Percentiles rank a stretch among this genome's conserved stretches.
These are phyloP conservation scores for Tranzscheliella williamsii DNA, from an alignment of 1,284 basidiomycete genomes.

Conservation along the genomic window DNA sequence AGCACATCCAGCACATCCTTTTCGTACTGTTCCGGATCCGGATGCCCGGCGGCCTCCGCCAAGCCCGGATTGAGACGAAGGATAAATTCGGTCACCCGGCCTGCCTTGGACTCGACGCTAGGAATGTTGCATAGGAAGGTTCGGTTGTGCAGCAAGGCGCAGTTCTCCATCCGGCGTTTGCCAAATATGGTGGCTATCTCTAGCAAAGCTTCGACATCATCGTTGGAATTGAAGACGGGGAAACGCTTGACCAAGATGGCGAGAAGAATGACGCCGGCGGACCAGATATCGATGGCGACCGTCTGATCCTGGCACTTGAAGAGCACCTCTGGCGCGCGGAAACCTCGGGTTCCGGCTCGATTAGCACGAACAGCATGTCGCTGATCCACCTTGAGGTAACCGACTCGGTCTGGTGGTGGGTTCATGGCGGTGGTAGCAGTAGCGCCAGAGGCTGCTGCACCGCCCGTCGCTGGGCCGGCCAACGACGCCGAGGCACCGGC, in stretches of 20 bases:
- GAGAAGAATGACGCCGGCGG: slow-evolving; percentile 86
- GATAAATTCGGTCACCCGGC: slow-evolving; percentile 50
- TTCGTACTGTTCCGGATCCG: slow-evolving; percentile 44
- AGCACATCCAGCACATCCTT: slow-evolving; percentile 49
- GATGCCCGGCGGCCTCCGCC: slow-evolving; percentile 34
- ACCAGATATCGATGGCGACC: slow-evolving; percentile 93
- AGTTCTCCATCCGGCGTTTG: slow-evolving; percentile 77
- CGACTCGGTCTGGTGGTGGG: slow-evolving; percentile 52
- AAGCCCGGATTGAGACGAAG: slow-evolving; percentile 49
- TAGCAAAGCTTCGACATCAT: slow-evolving; percentile 92
- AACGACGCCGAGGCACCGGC: slow-evolving; percentile 20
- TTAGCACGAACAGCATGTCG: slow-evolving; percentile 86
- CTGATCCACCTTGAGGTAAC: slow-evolving; percentile 53
- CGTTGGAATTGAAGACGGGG: slow-evolving; percentile 89
- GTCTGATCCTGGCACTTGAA: slow-evolving; percentile 93
- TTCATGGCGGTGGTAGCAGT: slow-evolving; percentile 36
- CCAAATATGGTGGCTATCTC: slow-evolving; percentile 91
- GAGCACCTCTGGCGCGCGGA: slow-evolving; percentile 93
- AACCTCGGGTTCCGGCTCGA: slow-evolving; percentile 92
- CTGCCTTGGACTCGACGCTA: slow-evolving; percentile 22
- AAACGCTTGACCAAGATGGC: slow-evolving; percentile 92
- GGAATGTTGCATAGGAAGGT: slow-evolving; percentile 55
- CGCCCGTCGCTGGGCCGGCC: neutral
- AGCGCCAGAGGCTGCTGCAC: slow-evolving; percentile 62
- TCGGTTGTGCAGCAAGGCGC: slow-evolving; percentile 77